Evolutionary conservation across 352 stramenopile species (phyloP), one percentile per base, ranked within the genome.

Genomic region (Aphanomyces astaci): DNA sequence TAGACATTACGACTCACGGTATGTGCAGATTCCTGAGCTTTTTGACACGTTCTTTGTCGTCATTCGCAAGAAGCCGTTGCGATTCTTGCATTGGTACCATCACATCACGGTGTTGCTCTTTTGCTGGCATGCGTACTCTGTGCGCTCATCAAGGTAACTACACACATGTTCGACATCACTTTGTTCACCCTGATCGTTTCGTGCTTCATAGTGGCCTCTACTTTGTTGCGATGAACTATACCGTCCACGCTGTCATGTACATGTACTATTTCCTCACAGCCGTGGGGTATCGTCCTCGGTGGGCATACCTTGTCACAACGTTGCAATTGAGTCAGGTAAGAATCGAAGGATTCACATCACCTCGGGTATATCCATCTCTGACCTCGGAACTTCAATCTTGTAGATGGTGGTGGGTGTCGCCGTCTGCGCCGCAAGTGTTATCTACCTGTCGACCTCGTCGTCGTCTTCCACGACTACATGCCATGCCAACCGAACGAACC

Each of bases 31-130:
- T 59, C 91, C 89, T 11, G 96, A 99, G 81, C 86, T 99, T 36
- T 65, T 98, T 51, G 96, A 99, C 77, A 99, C 96, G 31, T 84
- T 92, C 27, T 98, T 99, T 79, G 98, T 99, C 73, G 92, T 99
- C 63, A 79, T 98, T 63, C 88, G 96, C 78, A 98, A 98, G 81
- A 98, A 98, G 77, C 86, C 86, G 48, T 81, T 98, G 43, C 98
- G 98, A 72, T 98, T 99, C 75, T 78, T 99, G 53, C 96, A 99
- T 78, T 99, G 95, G 95, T 99, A 98, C 81, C 96, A 99, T 79
- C 96, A 99, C 77, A 93, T 98, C 75, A 98, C 96, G 17, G 96
- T 99, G 33, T 76, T 99, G 66, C 81, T 98, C 36, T 99, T 98
- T 76, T 98, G 93, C 81, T 99, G 96, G 96, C 90, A 98, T 78